Conservation (phyloP, 1,284 basidiomycete species). For the Cutaneotrichosporon cutaneum region DNA sequence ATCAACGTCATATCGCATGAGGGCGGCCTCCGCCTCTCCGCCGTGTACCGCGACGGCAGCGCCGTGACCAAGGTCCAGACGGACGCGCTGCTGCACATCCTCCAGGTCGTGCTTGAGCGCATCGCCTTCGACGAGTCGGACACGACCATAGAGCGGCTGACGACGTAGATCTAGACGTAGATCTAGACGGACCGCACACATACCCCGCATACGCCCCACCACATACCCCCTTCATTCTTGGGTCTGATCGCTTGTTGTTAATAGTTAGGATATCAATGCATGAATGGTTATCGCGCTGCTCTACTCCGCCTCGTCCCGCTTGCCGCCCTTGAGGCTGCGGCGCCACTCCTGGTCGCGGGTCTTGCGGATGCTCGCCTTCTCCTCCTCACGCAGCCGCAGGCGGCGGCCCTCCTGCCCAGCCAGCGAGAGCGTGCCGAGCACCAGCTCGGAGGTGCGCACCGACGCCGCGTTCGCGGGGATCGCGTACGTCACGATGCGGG, state of each 20-base stretch:
- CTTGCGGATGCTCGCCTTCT: conserved; percentile 3
- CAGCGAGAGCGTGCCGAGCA: conserved; percentile 85
- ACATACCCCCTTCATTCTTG: background rate
- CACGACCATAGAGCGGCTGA: background rate
- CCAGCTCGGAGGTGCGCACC: conserved; percentile 81
- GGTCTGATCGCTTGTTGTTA: background rate
- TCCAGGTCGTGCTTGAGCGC: background rate
- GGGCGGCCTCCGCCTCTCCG: conserved; percentile 32
- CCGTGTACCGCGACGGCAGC: conserved; percentile 32
- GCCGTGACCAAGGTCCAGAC: conserved; percentile 17
- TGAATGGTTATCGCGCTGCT: background rate
- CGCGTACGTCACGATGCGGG: conserved; percentile 93
- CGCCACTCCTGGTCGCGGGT: conserved; percentile 10
- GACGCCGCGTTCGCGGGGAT: conserved; percentile 88
- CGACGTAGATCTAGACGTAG: background rate
- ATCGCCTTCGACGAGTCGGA: background rate
- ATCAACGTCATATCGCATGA: conserved; percentile 35
- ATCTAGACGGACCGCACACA: background rate
- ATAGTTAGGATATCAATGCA: conserved; percentile 1
- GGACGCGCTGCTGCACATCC: background rate
- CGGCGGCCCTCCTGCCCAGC: conserved; percentile 76
- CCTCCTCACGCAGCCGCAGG: conserved; percentile 17
- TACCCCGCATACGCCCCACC: background rate
- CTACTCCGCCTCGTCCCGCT: background rate
- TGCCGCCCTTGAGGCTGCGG: conserved; percentile 1